Evolutionary conservation across 2,329 filamentous ascomycete genomes (phyloP).

Genomic region (Purpureocillium lavendulum): DNA sequence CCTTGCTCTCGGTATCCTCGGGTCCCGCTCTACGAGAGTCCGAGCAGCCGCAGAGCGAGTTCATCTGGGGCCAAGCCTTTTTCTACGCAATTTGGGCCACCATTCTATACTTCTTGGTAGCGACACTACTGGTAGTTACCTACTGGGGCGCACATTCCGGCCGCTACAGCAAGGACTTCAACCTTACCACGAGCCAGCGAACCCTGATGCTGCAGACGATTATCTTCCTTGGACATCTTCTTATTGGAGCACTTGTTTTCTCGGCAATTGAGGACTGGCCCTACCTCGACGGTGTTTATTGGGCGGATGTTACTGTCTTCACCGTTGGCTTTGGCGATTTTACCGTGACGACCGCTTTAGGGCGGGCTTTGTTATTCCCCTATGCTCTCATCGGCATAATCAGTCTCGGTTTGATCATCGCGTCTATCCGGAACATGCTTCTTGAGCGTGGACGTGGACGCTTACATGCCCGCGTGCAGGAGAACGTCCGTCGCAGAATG

Average conservation of each 20-base stretch:
- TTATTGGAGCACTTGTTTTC: conserved; percentile 70
- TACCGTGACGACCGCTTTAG: conserved; percentile 39
- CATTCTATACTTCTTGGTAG: conserved; percentile 69
- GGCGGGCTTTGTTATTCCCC: conserved; percentile 68
- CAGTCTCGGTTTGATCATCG: conserved; percentile 75
- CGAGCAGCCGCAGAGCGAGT: conserved; percentile 31
- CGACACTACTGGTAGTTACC: conserved; percentile 68
- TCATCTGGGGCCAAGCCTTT: conserved; percentile 71
- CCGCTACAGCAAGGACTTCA: conserved; percentile 72
- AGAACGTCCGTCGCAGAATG: conserved; percentile 45
- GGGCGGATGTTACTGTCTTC: conserved; percentile 65
- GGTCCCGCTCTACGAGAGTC: conserved; percentile 37
- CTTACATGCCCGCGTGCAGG: conserved; percentile 48
- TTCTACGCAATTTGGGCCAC: conserved; percentile 81
- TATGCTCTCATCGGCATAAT: conserved; percentile 79
- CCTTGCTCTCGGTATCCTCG: conserved; percentile 58
- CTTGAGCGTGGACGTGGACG: conserved; percentile 48
- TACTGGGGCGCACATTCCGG: conserved; percentile 65
- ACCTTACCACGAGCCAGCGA: conserved; percentile 69
- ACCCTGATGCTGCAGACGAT: conserved; percentile 90
- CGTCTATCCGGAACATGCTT: conserved; percentile 62
- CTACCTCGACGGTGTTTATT: conserved; percentile 72
- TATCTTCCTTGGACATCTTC: conserved; percentile 72
- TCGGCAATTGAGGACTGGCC: conserved; percentile 63
- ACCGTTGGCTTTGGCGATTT: conserved; percentile 57